phyloP scores from a whole-genome alignment of 2,329 filamentous ascomycete genomes.

The Aspergillus spinulosporus region DNA sequence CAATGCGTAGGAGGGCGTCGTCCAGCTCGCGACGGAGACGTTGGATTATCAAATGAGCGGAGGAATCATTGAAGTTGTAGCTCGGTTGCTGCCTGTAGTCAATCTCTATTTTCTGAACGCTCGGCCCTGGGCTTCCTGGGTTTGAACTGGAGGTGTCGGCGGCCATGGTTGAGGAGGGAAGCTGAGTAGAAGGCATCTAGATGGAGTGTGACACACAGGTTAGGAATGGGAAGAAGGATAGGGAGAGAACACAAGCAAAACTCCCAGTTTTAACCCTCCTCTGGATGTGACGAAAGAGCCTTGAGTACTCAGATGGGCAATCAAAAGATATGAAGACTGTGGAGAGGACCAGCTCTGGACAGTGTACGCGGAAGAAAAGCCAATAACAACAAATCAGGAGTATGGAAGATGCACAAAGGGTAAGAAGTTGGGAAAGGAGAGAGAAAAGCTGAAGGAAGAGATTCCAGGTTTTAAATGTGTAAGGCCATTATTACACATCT shows the following conservation, averaged over 20 bases:
- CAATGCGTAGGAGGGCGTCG: constrained; percentile 7
- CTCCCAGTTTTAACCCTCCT: background rate
- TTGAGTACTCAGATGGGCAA: too few species aligned
- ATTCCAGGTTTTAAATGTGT: too few species aligned
- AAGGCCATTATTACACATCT: too few species aligned
- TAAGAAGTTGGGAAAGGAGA: too few species aligned
- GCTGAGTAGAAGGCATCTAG: background rate
- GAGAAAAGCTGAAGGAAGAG: too few species aligned
- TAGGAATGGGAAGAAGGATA: background rate
- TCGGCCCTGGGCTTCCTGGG: constrained; percentile 2
- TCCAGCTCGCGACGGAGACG: constrained; percentile 16
- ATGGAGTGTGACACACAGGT: background rate
- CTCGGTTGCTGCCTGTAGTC: background rate
- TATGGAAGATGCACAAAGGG: too few species aligned
- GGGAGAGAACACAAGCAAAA: background rate
- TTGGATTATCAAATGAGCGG: constrained; percentile 11
- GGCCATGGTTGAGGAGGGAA: background rate
- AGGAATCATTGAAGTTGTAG: background rate
- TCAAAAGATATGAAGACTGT: too few species aligned
- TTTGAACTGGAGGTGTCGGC: background rate
- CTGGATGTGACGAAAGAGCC: background rate
- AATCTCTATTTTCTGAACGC: background rate
- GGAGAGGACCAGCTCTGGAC: too few species aligned
- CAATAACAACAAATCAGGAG: too few species aligned
- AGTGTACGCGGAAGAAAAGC: too few species aligned